phyloP scores from a whole-genome alignment of 139 green algal species.

The Tetradesmus obliquus region DNA sequence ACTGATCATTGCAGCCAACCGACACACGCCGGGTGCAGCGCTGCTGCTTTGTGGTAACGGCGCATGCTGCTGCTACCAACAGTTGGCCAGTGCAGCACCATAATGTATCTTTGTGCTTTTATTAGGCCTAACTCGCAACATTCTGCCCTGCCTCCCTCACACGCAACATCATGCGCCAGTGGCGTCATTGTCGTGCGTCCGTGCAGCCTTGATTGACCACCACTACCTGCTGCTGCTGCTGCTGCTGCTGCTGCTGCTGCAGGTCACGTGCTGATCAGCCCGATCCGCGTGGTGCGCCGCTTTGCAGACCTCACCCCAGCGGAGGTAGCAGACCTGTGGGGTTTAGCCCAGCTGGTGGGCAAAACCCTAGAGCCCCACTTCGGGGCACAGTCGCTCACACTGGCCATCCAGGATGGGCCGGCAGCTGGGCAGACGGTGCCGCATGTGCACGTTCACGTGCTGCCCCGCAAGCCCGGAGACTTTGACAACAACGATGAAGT shows the following conservation, averaged over 20 bases:
- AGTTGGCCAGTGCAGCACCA: too few species aligned
- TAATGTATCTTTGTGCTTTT: too few species aligned
- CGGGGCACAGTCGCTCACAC: slow-evolving; percentile 76
- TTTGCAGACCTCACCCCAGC: slow-evolving; percentile 84
- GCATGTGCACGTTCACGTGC: slow-evolving; percentile 97
- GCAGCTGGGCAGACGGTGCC: slow-evolving; percentile 88
- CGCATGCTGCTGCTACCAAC: too few species aligned
- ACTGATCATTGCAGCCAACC: too few species aligned
- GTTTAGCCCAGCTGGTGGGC: slow-evolving; percentile 41
- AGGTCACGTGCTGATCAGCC: slow-evolving; percentile 95
- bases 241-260: neutral
- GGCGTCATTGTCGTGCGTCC: too few species aligned
- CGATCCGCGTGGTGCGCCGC: slow-evolving; percentile 76
- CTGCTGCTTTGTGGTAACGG: too few species aligned
- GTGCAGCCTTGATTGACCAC: too few species aligned
- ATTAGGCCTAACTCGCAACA: too few species aligned
- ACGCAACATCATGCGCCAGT: too few species aligned
- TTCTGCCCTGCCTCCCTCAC: too few species aligned
- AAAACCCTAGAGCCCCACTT: slow-evolving; percentile 72
- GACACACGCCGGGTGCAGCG: too few species aligned
- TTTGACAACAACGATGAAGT: slow-evolving; percentile 94
- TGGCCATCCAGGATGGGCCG: slow-evolving; percentile 83
- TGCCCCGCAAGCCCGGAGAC: slow-evolving; percentile 88
- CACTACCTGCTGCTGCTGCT: neutral
- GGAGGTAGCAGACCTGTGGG: slow-evolving; percentile 94